Conservation (phyloP, 192 early-diverging fungal genomes). For the Backusella morwellensis region DNA sequence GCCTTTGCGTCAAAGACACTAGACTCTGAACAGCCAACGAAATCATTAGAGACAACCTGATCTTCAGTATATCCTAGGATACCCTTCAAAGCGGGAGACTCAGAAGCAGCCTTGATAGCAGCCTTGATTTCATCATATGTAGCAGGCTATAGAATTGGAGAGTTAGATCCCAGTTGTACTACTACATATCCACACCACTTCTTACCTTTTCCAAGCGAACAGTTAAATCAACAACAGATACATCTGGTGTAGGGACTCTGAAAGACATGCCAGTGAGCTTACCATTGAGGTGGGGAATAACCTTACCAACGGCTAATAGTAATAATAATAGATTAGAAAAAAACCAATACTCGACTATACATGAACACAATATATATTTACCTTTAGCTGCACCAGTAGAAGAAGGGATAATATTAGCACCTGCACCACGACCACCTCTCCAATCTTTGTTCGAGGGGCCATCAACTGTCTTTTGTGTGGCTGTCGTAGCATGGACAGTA, state of each 20-base stretch:
- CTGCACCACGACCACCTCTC: slow-evolving; percentile 92
- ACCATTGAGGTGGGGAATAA: slow-evolving; percentile 88
- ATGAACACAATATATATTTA: slow-evolving; percentile 14
- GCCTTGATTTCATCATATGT: slow-evolving; percentile 87
- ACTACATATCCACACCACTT: neutral
- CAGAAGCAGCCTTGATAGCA: slow-evolving; percentile 80
- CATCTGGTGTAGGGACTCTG: slow-evolving; percentile 90
- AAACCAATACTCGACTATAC: neutral
- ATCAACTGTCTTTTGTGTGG: slow-evolving; percentile 99
- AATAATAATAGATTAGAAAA: neutral
- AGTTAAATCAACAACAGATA: slow-evolving; percentile 96
- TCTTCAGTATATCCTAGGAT: slow-evolving; percentile 92
- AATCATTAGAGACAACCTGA: slow-evolving; percentile 93
- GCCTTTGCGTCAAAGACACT: slow-evolving; percentile 89
- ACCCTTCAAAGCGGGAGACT: slow-evolving; percentile 67
- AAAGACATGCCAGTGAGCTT: slow-evolving; percentile 99
- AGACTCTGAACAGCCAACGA: slow-evolving; percentile 85
- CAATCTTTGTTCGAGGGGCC: slow-evolving; percentile 94
- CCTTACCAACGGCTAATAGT: slow-evolving; percentile 83
- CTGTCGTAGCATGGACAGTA: slow-evolving; percentile 94
- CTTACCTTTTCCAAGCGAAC: slow-evolving; percentile 77
- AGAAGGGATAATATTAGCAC: slow-evolving; percentile 92
- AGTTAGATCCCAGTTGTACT: neutral
- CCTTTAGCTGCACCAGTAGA: slow-evolving; percentile 93
- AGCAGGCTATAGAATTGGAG: slow-evolving; percentile 45